Conservation (phyloP, 306 rosid species). For the Cyamopsis tetragonoloba region DNA sequence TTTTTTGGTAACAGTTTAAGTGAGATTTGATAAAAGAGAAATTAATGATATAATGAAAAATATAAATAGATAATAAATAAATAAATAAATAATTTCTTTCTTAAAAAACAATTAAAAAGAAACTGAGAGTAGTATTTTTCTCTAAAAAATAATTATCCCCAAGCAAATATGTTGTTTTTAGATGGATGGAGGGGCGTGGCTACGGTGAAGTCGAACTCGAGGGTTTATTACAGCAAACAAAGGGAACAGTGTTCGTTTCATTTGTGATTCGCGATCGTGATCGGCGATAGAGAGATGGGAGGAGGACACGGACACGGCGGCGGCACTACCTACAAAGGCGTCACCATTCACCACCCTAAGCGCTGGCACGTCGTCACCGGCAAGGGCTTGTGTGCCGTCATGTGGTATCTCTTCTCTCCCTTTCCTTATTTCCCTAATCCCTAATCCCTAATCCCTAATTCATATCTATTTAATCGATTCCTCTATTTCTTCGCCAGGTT, state of each 20-base stretch:
- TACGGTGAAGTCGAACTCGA: no score
- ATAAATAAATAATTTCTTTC: no score
- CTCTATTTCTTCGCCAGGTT: constrained; percentile 52
- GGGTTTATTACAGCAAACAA: background rate
- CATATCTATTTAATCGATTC: background rate
- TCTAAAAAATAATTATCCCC: no score
- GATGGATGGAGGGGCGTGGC: no score
- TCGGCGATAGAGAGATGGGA: constrained; percentile 19
- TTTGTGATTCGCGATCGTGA: no score
- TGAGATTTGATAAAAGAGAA: no score
- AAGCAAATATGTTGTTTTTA: no score
- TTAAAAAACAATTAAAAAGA: no score
- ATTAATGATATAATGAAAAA: no score
- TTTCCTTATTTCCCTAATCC: background rate
- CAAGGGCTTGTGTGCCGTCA: constrained; percentile 91
- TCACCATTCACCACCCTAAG: constrained; percentile 47
- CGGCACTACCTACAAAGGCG: constrained; percentile 37
- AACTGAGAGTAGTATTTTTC: no score
- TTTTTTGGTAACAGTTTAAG: no score
- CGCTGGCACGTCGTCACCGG: constrained; percentile 92
- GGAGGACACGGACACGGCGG: constrained; percentile 44
- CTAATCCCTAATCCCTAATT: constrained; percentile 3
- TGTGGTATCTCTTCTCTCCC: constrained; percentile 57
- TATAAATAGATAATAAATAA: no score
- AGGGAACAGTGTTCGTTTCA: background rate